Base-by-base conservation (phyloP, 2,329 filamentous ascomycete species). In the Sarocladium strictum region DNA sequence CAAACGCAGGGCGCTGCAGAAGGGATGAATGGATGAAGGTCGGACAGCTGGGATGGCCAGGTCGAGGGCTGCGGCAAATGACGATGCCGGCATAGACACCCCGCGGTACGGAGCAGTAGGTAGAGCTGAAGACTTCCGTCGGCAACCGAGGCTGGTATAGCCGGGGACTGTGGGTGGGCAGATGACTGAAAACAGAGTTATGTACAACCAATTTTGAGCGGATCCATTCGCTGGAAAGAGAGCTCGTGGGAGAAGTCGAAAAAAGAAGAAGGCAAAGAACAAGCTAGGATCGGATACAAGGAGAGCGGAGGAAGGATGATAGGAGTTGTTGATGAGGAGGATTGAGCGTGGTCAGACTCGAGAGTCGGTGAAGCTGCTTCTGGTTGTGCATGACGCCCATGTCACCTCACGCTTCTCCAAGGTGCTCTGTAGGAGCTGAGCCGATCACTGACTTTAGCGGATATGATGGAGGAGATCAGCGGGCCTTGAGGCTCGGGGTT, bases 131-230 rank as follows among this genome's bases (percentile, higher is more conserved):
- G 21, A 27, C 23, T 47, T 15, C 43, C 43, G 43, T 47, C 43
- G 43, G 43, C 43, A 47, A 47, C 43, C 43, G 43, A 47, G 43
- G 43, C 43, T 47, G 43, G 43, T 47, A 47, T 47, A 47, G 43
- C 43, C 43, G 43, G 43, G 15, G 43, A 17, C 12, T 23, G 43
- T 5, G 23, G 21, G 40, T 47, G 43, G 23, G 43, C 43, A 29
- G 43, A 47, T 26, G 43, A 24, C 17, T 7, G 21, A 7, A 5
- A 19, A 15, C 35, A n/a, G 35, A 15, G 35, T 7, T n/a, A 9
- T 38, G 12, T n/a, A 6, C 9, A 19, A 15, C 35, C 29, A 12
- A 32, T 12, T 12, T 32, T 6, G 35, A 15, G 15, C 35, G 9
- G 35, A 19, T 15, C 7, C 35, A 9, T 7, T 12, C 29, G 29